Base-by-base conservation (phyloP, 2,329 filamentous ascomycete species). In the Alternaria postmessia region DNA sequence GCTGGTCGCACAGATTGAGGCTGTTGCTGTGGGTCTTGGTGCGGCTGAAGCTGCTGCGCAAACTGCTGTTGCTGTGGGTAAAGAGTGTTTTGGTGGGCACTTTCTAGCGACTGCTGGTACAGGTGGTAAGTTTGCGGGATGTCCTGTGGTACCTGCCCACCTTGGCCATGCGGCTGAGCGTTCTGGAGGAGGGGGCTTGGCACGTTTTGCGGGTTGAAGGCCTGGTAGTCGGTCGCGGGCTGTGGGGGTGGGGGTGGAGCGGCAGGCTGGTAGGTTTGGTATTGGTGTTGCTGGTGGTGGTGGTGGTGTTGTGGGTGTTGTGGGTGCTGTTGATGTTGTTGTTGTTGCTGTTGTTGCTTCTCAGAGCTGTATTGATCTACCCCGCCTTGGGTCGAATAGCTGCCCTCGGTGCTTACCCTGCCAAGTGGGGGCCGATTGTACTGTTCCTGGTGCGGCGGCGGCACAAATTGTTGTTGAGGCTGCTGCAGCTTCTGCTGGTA, bases 361-460 rank as follows among this genome's bases (percentile, higher is more conserved):
- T 78, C 75, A 46, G 77, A 72, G 72, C 76, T 78, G 71, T 78
- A 78, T 59, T 74, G 75, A 20, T 77, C 72, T 74, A 75, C 76
- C 73, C 76, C 75, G 70, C 75, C 73, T 64, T 76, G 74, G 51
- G 74, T 68, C 59, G 72, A 72, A 63, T 77, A 76, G 70, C 75
- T 78, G 51, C 74, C 73, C 67, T 78, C 74, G 43, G 76, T 78
- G 73, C 74, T 75, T 53, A 78, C 76, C 58, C 73, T 75, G 66
- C 74, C 74, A 66, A 78, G 73, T 73, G 72, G 74, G 71, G 72
- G 73, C 69, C 75, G 76, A 69, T 62, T 68, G 61, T 73, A 75
- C 60, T 72, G 69, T 42, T 73, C 72, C 63, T 75, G 74, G 32
- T 72, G 73, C 34, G 71, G 74, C 22, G 64, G 67, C 52, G 65